A percentile compares a stretch with the other conserved stretches of the same genome.
Evolutionary conservation across 495 filamentous ascomycete genomes (phyloP).

Genomic region (Glarea lozoyensis): DNA sequence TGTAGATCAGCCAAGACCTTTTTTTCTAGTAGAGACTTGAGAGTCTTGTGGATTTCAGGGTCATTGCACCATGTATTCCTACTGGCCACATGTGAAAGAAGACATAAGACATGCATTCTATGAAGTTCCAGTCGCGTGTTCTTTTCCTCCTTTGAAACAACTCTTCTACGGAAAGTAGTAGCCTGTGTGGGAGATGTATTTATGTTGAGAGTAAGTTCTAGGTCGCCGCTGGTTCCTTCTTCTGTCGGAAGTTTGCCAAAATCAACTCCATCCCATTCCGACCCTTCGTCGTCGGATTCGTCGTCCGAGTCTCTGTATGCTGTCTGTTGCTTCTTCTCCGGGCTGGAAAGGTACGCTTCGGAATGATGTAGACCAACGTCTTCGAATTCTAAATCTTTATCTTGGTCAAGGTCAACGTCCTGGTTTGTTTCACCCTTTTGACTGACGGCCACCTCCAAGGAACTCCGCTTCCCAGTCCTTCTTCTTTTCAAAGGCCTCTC

Average conservation of each 20-base stretch:
- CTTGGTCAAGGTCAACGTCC: conserved; percentile 14
- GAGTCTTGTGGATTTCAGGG: conserved; percentile 44
- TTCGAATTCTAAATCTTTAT: conserved; percentile 27
- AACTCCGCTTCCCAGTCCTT: conserved; percentile 11
- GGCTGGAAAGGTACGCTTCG: neutral
- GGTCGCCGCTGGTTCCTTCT: conserved; percentile 27
- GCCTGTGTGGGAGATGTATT: conserved; percentile 17
- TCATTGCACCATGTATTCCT: conserved; percentile 91
- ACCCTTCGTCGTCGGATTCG: conserved; percentile 46
- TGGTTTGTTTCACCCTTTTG: conserved; percentile 1
- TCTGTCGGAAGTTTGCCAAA: conserved; percentile 6
- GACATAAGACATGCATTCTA: conserved; percentile 76
- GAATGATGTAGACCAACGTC: conserved; percentile 15
- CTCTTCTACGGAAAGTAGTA: conserved; percentile 14
- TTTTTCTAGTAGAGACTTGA: conserved; percentile 52
- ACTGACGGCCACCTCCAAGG: conserved; percentile 8
- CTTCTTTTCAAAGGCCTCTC: conserved; percentile 32
- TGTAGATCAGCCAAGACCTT: conserved; percentile 54
- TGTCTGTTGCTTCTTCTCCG: conserved; percentile 15
- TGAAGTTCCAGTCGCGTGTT: conserved; percentile 66
- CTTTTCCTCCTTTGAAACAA: conserved; percentile 60
- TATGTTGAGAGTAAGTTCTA: conserved; percentile 18
- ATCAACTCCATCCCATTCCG: conserved; percentile 65
- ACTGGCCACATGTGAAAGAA: conserved; percentile 62
- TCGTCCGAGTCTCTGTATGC: conserved; percentile 16